These are phyloP conservation scores for Pneumocystis canis DNA, from an alignment of 1,139 yeast genomes.

Conservation along the genomic window DNA sequence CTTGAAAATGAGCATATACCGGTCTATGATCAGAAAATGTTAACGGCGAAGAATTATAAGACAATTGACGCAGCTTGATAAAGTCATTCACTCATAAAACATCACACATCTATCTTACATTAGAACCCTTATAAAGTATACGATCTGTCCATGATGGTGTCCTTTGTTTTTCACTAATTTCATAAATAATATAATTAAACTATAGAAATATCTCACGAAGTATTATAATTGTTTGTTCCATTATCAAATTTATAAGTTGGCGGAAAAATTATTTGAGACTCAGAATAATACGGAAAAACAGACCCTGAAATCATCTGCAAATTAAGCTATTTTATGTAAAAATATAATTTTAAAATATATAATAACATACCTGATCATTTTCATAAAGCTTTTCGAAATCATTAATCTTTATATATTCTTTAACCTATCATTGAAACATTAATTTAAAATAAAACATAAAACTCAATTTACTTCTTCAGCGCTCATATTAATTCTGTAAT, in stretches of 20 bases:
- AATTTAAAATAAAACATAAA: not conserved
- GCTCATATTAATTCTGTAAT: conserved; percentile 62
- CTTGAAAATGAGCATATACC: conserved; percentile 62
- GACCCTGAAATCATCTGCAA: conserved; percentile 77
- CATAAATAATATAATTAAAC: not conserved
- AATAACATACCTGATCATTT: conserved; percentile 41
- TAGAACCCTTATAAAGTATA: conserved; percentile 38
- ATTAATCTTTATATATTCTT: conserved; percentile 37
- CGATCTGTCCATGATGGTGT: conserved; percentile 98
- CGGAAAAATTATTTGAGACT: conserved; percentile 59
- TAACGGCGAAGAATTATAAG: conserved; percentile 48
- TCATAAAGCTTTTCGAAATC: conserved; percentile 42
- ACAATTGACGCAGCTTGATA: conserved; percentile 37
- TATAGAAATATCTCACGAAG: not conserved
- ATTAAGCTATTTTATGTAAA: conserved; percentile 29
- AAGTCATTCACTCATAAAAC: not conserved
- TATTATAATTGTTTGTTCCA: conserved; percentile 66
- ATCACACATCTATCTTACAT: conserved; percentile 15
- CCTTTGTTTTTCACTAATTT: conserved; percentile 72
- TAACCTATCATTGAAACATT: conserved; percentile 20
- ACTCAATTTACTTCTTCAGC: conserved; percentile 42
- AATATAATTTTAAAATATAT: not conserved
- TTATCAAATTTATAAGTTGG: conserved; percentile 94
- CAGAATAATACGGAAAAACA: conserved; percentile 69
- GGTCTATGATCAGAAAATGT: conserved; percentile 88